Percentiles rank a stretch among this genome's conserved stretches.
These are phyloP conservation scores for Gamarada debralockiae DNA, from an alignment of 495 filamentous ascomycete genomes.

Conservation along the genomic window DNA sequence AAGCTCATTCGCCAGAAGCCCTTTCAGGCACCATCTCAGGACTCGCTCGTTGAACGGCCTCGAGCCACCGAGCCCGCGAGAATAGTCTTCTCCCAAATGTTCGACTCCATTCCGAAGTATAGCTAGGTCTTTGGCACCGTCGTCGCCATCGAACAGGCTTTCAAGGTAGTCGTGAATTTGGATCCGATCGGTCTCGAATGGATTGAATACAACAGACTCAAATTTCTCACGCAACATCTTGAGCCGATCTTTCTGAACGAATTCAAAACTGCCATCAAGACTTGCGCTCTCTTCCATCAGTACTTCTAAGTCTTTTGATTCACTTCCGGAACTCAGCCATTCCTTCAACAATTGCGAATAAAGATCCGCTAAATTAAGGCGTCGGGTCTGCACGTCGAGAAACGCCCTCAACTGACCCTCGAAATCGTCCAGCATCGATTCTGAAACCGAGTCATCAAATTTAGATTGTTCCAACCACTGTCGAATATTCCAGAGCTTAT, in stretches of 20 bases:
- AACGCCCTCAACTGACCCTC: no score
- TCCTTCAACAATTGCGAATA: slow-evolving; percentile 61
- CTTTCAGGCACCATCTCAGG: slow-evolving; percentile 39
- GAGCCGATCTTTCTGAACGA: slow-evolving; percentile 43
- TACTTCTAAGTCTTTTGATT: slow-evolving; percentile 10
- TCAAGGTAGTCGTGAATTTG: slow-evolving; percentile 50
- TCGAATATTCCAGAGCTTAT: slow-evolving; percentile 29
- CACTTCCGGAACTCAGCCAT: slow-evolving; percentile 46
- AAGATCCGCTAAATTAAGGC: slow-evolving; percentile 55
- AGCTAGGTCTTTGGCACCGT: slow-evolving; percentile 30
- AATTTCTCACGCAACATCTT: slow-evolving; percentile 48
- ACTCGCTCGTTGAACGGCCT: slow-evolving; percentile 28
- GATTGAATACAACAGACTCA: slow-evolving; percentile 55
- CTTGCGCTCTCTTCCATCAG: slow-evolving; percentile 8
- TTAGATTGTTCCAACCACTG: slow-evolving; percentile 35
- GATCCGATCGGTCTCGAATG: slow-evolving; percentile 39
- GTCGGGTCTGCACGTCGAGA: slow-evolving; percentile 53
- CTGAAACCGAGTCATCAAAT: no score
- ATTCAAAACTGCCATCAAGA: slow-evolving; percentile 29
- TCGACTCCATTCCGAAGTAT: slow-evolving; percentile 18
- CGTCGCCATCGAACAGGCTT: slow-evolving; percentile 41
- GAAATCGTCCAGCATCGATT: no score
- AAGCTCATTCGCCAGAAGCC: slow-evolving; percentile 53
- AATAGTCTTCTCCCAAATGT: not conserved
- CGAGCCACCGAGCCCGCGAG: slow-evolving; percentile 18